Conservation (phyloP, 495 filamentous ascomycete species). For the Recurvomyces mirabilis region DNA sequence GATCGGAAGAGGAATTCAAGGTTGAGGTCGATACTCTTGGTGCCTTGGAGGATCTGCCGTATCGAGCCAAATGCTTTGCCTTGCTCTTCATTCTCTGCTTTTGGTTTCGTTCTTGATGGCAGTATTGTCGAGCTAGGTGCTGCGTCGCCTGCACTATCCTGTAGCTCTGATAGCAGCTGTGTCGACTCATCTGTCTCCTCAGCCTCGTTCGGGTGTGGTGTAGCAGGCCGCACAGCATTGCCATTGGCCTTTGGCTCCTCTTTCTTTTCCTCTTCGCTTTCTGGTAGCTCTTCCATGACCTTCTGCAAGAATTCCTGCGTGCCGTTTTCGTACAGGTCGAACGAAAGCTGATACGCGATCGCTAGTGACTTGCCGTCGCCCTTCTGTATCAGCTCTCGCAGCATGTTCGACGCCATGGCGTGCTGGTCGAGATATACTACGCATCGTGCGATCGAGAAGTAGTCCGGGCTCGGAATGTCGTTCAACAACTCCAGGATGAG, state of each 20-base stretch:
- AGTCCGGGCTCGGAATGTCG: slow-evolving; percentile 82
- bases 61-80: slow-evolving; percentile 64
- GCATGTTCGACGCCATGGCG: slow-evolving; percentile 77
- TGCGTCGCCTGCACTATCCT: slow-evolving; percentile 12
- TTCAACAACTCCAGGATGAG: slow-evolving; percentile 80
- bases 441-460: slow-evolving; percentile 96
- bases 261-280: slow-evolving; percentile 36
- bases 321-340: slow-evolving; percentile 95
- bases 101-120: slow-evolving; percentile 27
- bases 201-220: slow-evolving; percentile 26
- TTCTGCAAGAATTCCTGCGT: slow-evolving; percentile 93
- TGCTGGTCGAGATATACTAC: slow-evolving; percentile 93
- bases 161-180: slow-evolving; percentile 26
- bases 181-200: slow-evolving; percentile 36
- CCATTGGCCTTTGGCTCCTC: slow-evolving; percentile 32
- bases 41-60: slow-evolving; percentile 75
- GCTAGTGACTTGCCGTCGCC: slow-evolving; percentile 66
- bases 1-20: slow-evolving; percentile 93
- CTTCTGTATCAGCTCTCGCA: slow-evolving; percentile 69
- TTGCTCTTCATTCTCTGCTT: slow-evolving; percentile 26
- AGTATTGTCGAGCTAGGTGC: slow-evolving; percentile 26
- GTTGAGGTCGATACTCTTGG: slow-evolving; percentile 84
- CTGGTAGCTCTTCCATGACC: slow-evolving; percentile 70
- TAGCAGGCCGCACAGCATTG: slow-evolving; percentile 11
- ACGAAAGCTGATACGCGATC: slow-evolving; percentile 92